Evolutionary conservation across 805 yeast genomes (phyloP), one percentile per base, ranked within the genome.

Genomic region (Blastobotrys mokoenaii): DNA sequence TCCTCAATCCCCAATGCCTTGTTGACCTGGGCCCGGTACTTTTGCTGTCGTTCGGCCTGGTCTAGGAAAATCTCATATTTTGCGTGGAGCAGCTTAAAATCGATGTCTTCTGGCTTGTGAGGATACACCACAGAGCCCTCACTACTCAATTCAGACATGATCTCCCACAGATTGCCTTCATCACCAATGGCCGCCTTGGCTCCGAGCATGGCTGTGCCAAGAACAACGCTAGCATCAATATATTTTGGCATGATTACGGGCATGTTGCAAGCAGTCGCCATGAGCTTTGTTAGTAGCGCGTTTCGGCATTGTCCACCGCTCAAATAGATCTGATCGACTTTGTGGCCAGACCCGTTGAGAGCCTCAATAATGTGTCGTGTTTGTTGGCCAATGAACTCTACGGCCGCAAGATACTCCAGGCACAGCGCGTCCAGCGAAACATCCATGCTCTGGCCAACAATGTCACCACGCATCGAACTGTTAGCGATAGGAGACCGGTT

Each of bases 401-500:
- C 87, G 3, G 97, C 96, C 14, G 85, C 97, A 41, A 89, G 74
- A 61, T 93, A 93, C 54, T 79, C 82, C 49, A 86, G 63, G 0
- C 97, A 96, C 54, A 93, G 70, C 50, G 84, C 86, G 55, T 88
- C 86, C 36, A 93, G 69, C 0, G 95, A 80, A 9, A 76, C 69
- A 62, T 93, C 97, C 95, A 93, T 86, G 2, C 90, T 78, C 58
- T 84, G 88, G 2, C 98, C 98, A 53, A 88, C 82, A 49, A 93
- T 82, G 2, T 89, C 77, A 9, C 97, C 97, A 46, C 84, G 76
- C 98, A 93, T 93, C 46, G 73, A 68, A 8, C 95, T 88, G 59
- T 93, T 97, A 10, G 97, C 97, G 55, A 93, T 81, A n/a, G 98
- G 98, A 1, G 96, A 85, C 63, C 98, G 73, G 68, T 93, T 93